phyloP scores from a whole-genome alignment of 345 rosid species.

The Mallotus nudiflorus region DNA sequence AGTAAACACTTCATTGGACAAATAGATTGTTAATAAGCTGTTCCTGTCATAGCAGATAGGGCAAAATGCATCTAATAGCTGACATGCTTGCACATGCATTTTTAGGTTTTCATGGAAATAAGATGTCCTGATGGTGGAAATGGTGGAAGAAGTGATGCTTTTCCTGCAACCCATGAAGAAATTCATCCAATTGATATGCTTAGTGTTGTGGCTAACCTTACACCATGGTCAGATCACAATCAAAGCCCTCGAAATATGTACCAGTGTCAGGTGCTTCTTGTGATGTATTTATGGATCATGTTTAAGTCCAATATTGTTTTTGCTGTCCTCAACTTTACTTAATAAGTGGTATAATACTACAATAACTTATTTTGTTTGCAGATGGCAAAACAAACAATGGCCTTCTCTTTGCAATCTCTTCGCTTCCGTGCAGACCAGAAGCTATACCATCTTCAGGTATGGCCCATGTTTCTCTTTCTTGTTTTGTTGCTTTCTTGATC shows the following conservation, averaged over 20 bases:
- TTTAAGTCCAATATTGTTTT: background rate
- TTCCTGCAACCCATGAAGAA: slow-evolving; percentile 92
- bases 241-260: slow-evolving; percentile 99
- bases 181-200: slow-evolving; percentile 92
- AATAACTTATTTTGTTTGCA: slow-evolving; percentile 20
- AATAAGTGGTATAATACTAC: background rate
- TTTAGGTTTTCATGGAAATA: slow-evolving; percentile 95
- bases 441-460: slow-evolving; percentile 92
- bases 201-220: slow-evolving; percentile 95
- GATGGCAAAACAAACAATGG: slow-evolving; percentile 99
- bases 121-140: slow-evolving; percentile 95
- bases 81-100: slow-evolving; percentile 11
- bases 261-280: slow-evolving; percentile 76
- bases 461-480: slow-evolving; percentile 1
- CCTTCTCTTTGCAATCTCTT: slow-evolving; percentile 81
- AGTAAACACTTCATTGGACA: background rate
- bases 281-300: slow-evolving; percentile 5
- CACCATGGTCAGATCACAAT: slow-evolving; percentile 99
- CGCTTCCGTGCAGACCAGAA: slow-evolving; percentile 88
- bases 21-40: background rate
- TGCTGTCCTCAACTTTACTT: slow-evolving; percentile 7
- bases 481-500: background rate
- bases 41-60: slow-evolving; percentile 10
- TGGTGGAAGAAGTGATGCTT: slow-evolving; percentile 73
- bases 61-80: slow-evolving; percentile 10